Evolutionary conservation across 192 early-diverging fungal species (phyloP), one percentile per base, ranked within the genome.

Genomic region (Pecoramyces ruminantium): DNA sequence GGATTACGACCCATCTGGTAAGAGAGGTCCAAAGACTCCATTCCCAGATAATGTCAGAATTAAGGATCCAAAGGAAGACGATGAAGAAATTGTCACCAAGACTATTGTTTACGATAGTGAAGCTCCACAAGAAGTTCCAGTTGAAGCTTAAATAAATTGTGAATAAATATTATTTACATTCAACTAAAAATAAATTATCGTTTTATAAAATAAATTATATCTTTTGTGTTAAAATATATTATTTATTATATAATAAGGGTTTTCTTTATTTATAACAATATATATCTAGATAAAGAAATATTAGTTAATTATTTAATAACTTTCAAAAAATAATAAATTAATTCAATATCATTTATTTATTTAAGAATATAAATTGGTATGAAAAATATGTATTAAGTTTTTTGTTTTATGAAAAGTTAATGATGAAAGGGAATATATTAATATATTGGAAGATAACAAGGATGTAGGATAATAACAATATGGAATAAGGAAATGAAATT

Each of bases 31-130:
- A 88, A 97, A 95, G 92, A 95, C 90, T 85, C 92, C 96, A 82
- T 92, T 99, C 82, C 97, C 97, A 86, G 97, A 97, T 86, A 87
- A 92, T 80, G 95, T 98, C 86, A 97, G 93, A 88, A 97, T 98
- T 86, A 67, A 67, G 51, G 51, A 67, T 67, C 51, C 51, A 67
- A 67, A 67, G 51, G 51, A 67, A 67, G 51, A 67, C 51, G 51
- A 67, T 21, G 51, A 67, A 67, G 51, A 67, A 67, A 67, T 67
- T n/a, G 51, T 67, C 51, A 67, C 51, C 25, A 67, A 67, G 51
- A 67, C 51, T 67, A 67, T 67, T 67, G 51, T 67, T 67, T 67
- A 67, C 51, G 51, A 67, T 67, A 67, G 51, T 67, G 51, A 67
- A 67, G 51, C 51, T n/a, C 25, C 51, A 67, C 51, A 67, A 67